Conservation (phyloP, 2,329 filamentous ascomycete species). For the Hypoxylon sp. region DNA sequence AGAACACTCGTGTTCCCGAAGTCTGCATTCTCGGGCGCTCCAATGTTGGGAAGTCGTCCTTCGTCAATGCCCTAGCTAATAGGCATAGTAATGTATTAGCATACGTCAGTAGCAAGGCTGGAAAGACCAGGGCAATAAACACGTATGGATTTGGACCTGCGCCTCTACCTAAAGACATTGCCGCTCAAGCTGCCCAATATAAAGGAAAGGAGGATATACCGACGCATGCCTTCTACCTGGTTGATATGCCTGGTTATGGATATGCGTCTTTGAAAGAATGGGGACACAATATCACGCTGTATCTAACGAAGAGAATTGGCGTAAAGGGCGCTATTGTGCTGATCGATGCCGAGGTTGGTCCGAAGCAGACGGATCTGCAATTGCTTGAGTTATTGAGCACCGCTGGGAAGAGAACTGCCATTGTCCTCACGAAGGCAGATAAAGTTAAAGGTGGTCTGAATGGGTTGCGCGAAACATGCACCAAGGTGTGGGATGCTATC, state of each 20-base stretch:
- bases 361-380: conserved; percentile 64
- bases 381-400: conserved; percentile 64
- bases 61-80: conserved; percentile 85
- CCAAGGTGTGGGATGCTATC: conserved; percentile 50
- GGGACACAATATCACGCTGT: conserved; percentile 68
- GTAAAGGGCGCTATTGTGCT: conserved; percentile 69
- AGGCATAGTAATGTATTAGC: conserved; percentile 65
- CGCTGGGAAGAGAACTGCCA: conserved; percentile 61
- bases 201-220: conserved; percentile 59
- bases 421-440: conserved; percentile 72
- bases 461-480: conserved; percentile 48
- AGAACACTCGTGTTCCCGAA: conserved; percentile 69
- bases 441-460: conserved; percentile 58
- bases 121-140: conserved; percentile 70
- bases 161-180: conserved; percentile 48
- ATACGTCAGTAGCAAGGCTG: conserved; percentile 65
- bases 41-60: conserved; percentile 90
- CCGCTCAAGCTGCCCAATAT: conserved; percentile 39
- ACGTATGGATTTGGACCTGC: conserved; percentile 68
- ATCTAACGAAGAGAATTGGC: conserved; percentile 63
- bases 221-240: conserved; percentile 63
- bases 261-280: conserved; percentile 63
- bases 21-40: conserved; percentile 88
- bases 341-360: conserved; percentile 67
- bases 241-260: conserved; percentile 69